Base-by-base conservation (phyloP, 768 basidiomycete genomes). In the Mycena belliarum region DNA sequence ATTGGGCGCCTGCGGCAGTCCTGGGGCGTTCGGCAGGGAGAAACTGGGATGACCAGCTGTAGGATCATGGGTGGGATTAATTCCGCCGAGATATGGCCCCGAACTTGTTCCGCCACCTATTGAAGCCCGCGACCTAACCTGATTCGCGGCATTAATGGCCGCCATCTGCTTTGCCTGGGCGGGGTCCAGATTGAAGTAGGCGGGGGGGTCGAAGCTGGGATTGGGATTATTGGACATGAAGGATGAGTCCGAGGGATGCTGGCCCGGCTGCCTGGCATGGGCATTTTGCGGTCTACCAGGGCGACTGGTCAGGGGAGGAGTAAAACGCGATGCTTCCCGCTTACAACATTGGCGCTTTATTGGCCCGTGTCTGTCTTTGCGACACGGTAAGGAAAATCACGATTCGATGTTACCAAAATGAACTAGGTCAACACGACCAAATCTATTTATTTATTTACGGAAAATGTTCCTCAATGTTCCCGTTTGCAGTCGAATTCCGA, bases 131-230 rank as follows among this genome's bases (percentile, higher is more conserved):
- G 56, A 28, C 42, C 59, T 43, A 25, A 71, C 63, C 70, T 71
- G 63, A 60, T 84, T 52, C 47, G 79, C 86, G 52, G 81, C 85
- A 65, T 79, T 85, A 29, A 92, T 82, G 11, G 87, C 87, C 28
- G 88, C 87, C 83, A 91, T 88, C 74, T 93, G 91, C 71, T 91
- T 93, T 57, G 80, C 84, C 43, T 84, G 79, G 49, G 81, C 79
- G 57, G 87, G 76, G 72, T 92, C 88, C 62, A 90, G 77, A 66
- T 73, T 78, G 75, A 83, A 82, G 63, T 74, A 74, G 15, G 68
- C 65, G 20, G 73, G 58, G 52, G 75, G 67, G 59, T 76, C 71
- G 55, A 77, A 76, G 20, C 23, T 4, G 44, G 74, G 60, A 49
- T 67, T 56, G 25, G 68, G 57, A 59, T 66, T 57, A 49, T 67